These are phyloP conservation scores for Lolium perenne DNA, from an alignment of 176 grass and related monocot species.

Conservation along the genomic window DNA sequence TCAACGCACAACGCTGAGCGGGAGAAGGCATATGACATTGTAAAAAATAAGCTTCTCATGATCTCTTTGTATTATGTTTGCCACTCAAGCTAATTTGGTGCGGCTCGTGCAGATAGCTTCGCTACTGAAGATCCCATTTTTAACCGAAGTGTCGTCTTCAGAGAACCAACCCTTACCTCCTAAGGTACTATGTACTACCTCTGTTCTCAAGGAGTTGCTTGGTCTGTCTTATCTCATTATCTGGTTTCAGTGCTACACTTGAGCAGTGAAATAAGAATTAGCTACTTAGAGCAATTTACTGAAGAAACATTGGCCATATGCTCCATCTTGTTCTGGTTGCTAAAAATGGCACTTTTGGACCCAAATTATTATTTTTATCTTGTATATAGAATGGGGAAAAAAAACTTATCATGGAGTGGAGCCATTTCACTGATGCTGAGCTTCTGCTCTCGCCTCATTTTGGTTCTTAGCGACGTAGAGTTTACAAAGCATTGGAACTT, in stretches of 20 bases:
- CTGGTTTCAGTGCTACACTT: background rate
- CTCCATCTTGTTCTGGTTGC: background rate
- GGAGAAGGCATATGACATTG: slow-evolving; percentile 91
- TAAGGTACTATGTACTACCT: slow-evolving; percentile 52
- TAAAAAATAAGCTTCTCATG: slow-evolving; percentile 36
- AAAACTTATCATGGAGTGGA: background rate
- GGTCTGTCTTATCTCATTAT: slow-evolving; percentile 2
- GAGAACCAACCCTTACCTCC: slow-evolving; percentile 65
- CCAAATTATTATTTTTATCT: background rate
- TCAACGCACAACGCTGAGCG: slow-evolving; percentile 63
- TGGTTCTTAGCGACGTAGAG: background rate
- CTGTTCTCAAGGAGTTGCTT: background rate
- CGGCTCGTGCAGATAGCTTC: slow-evolving; percentile 72
- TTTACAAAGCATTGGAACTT: background rate
- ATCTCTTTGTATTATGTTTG: slow-evolving; percentile 34
- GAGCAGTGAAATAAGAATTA: slow-evolving; percentile 4
- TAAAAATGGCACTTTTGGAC: background rate
- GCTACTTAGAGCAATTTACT: background rate
- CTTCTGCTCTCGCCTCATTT: background rate
- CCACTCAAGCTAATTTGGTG: background rate
- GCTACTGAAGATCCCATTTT: slow-evolving; percentile 84
- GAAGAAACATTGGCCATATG: background rate
- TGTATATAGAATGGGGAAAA: background rate
- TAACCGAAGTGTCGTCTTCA: slow-evolving; percentile 66
- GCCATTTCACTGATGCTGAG: background rate